Conservation (phyloP, 768 basidiomycete species). For the Mycena chlorophos region DNA sequence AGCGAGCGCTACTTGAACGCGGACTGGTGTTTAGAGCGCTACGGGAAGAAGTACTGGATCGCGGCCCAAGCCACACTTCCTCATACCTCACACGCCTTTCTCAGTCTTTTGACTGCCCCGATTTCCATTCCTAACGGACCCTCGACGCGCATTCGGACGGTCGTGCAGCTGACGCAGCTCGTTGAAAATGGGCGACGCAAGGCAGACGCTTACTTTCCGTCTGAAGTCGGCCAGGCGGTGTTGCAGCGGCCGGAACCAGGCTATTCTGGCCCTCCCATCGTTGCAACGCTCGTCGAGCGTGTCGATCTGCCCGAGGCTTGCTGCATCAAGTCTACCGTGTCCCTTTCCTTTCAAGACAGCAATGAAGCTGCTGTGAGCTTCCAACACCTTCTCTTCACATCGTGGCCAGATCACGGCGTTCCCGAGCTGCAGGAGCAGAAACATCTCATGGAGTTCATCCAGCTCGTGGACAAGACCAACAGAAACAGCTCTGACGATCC, state of each 20-base stretch:
- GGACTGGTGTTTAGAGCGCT: conserved; percentile 78
- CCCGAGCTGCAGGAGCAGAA: conserved; percentile 59
- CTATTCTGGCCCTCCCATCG: conserved; percentile 42
- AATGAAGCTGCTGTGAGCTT: conserved; percentile 48
- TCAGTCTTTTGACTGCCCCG: conserved; percentile 64
- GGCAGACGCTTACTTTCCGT: conserved; percentile 78
- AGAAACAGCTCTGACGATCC: conserved; percentile 48
- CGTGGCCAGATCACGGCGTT: conserved; percentile 89
- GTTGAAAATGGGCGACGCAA: conserved; percentile 71
- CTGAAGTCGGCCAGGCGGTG: conserved; percentile 51
- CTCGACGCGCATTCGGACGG: conserved; percentile 59
- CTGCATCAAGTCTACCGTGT: conserved; percentile 62
- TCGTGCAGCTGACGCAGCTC: conserved; percentile 79
- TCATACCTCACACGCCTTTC: conserved; percentile 70
- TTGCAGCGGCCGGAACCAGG: conserved; percentile 49
- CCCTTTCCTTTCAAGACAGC: conserved; percentile 40
- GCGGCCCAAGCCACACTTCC: conserved; percentile 81
- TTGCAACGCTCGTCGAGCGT: conserved; percentile 56
- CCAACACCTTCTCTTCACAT: conserved; percentile 68
- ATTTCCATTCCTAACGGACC: conserved; percentile 34
- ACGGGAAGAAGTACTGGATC: conserved; percentile 79
- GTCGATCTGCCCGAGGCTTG: conserved; percentile 53
- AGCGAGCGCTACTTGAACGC: conserved; percentile 72
- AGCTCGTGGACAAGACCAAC: conserved; percentile 65
- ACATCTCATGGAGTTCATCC: conserved; percentile 61